Conservation (phyloP, 2,329 filamentous ascomycete species). For the Trichoderma hamatum region DNA sequence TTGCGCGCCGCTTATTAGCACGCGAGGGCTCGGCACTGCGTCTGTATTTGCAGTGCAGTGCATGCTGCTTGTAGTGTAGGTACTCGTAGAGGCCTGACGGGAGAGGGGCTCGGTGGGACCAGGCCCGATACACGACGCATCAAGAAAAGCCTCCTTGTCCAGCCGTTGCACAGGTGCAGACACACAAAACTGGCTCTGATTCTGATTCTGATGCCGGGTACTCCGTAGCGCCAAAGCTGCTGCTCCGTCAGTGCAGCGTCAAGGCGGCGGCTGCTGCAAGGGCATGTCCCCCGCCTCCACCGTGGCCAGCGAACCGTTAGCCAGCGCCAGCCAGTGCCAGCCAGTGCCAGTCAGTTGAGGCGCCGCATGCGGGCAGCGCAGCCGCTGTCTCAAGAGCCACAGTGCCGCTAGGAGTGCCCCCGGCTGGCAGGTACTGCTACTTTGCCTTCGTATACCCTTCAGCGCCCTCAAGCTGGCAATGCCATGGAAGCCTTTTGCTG, state of each 20-base stretch:
- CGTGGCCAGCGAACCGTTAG: background rate
- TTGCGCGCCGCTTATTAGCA: background rate
- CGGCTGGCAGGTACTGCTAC: background rate
- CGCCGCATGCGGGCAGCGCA: conserved; percentile 12
- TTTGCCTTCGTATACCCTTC: background rate
- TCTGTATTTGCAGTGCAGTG: background rate
- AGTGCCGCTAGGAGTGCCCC: background rate
- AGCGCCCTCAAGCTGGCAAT: too few relatives aligned
- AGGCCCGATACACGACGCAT: conserved; percentile 2
- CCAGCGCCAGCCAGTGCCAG: too few relatives aligned
- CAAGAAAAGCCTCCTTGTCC: background rate
- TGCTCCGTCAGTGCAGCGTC: background rate
- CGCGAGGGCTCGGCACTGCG: background rate
- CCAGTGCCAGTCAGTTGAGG: background rate
- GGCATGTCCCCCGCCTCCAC: background rate
- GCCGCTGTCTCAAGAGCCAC: conserved; percentile 18
- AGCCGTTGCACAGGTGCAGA: background rate
- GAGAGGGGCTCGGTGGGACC: conserved; percentile 4
- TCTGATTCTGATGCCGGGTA: background rate
- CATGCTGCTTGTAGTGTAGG: too few relatives aligned
- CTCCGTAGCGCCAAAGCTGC: conserved; percentile 13
- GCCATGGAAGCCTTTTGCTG: background rate
- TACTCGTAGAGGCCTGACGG: conserved; percentile 1
- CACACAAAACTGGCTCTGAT: background rate
- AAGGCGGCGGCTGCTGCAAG: conserved; percentile 16